Percentiles rank a stretch among this genome's conserved stretches.
These are phyloP conservation scores for Termitomyces sp. DNA, from an alignment of 1,284 basidiomycete species.

Conservation along the genomic window DNA sequence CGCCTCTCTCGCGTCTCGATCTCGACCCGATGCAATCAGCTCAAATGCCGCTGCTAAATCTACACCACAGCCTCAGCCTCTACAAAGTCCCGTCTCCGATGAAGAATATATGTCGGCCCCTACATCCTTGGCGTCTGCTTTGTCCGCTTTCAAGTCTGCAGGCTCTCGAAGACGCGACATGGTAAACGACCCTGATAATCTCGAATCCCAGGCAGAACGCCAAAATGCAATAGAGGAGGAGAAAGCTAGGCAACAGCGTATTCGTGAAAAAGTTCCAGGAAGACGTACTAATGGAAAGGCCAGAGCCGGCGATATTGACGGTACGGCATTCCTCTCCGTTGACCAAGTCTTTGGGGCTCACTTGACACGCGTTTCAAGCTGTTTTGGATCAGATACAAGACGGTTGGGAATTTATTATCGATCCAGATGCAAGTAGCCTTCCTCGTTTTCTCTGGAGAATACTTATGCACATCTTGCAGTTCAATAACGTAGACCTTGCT, in stretches of 20 bases:
- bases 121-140: conserved; percentile 43
- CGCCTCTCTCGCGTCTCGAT: conserved; percentile 25
- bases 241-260: conserved; percentile 54
- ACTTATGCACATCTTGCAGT: conserved; percentile 42
- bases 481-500: conserved; percentile 89
- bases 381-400: conserved; percentile 81
- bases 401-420: conserved; percentile 87
- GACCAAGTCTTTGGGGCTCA: conserved; percentile 1
- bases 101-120: conserved; percentile 41
- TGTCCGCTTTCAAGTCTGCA: conserved; percentile 65
- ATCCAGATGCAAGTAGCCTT: conserved; percentile 64
- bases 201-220: conserved; percentile 47
- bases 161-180: conserved; percentile 52
- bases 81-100: conserved; percentile 28
- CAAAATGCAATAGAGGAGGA: conserved; percentile 56
- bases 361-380: conserved; percentile 37
- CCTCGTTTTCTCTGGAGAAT: not conserved
- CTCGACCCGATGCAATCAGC: conserved; percentile 23
- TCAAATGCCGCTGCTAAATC: conserved; percentile 20
- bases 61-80: conserved; percentile 28
- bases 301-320: conserved; percentile 70
- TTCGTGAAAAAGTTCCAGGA: conserved; percentile 61
- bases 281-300: conserved; percentile 47
- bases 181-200: conserved; percentile 45
- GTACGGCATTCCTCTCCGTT: conserved; percentile 35